Conservation (phyloP, 2,329 filamentous ascomycete species). For the Stagonosporopsis rhizophila region DNA sequence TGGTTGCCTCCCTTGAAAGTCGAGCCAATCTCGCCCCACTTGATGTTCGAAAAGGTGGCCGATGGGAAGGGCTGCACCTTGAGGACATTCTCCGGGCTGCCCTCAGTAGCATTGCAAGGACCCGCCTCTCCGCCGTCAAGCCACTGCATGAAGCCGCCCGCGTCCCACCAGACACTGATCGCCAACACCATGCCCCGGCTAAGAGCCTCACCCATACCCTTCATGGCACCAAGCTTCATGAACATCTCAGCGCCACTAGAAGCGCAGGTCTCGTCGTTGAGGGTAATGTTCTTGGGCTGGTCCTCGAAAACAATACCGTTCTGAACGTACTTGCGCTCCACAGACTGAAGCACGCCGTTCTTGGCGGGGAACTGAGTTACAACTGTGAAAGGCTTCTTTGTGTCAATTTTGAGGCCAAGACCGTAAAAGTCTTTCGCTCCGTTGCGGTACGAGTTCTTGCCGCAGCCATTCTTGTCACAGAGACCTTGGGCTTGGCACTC, state of each 20-base stretch:
- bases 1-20: slow-evolving; percentile 50
- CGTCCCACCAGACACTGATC: slow-evolving; percentile 65
- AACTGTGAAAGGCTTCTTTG: slow-evolving; percentile 66
- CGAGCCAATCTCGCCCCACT: slow-evolving; percentile 67
- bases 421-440: slow-evolving; percentile 40
- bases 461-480: slow-evolving; percentile 48
- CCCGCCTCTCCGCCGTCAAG: slow-evolving; percentile 61
- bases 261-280: slow-evolving; percentile 43
- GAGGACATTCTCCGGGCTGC: slow-evolving; percentile 58
- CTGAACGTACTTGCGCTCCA: slow-evolving; percentile 72
- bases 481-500: slow-evolving; percentile 47
- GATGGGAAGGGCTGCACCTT: slow-evolving; percentile 57
- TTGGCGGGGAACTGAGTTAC: slow-evolving; percentile 72
- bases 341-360: slow-evolving; percentile 64
- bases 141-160: slow-evolving; percentile 63
- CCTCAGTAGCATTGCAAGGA: slow-evolving; percentile 63
- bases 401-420: slow-evolving; percentile 60
- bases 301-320: slow-evolving; percentile 66
- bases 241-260: slow-evolving; percentile 37
- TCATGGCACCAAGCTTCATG: slow-evolving; percentile 51
- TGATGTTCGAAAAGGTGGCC: slow-evolving; percentile 64
- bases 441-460: slow-evolving; percentile 43
- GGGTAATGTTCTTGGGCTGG: slow-evolving; percentile 49
- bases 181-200: slow-evolving; percentile 61
- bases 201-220: slow-evolving; percentile 57